Conservation (phyloP, 805 yeast species). For the Monosporozyma yasuniensis region DNA sequence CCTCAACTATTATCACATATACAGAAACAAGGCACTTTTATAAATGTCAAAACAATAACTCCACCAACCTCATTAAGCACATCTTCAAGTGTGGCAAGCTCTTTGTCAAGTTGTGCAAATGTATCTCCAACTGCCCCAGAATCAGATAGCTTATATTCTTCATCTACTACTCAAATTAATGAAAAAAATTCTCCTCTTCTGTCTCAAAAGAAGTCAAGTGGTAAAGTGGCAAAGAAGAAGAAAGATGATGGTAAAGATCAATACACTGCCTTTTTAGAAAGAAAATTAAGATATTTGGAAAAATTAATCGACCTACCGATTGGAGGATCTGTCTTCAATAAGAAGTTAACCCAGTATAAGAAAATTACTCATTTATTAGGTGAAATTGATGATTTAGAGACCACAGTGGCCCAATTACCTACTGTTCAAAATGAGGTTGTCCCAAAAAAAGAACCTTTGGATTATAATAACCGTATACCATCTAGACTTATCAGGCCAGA, state of each 20-base stretch:
- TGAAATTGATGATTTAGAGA: conserved; percentile 9
- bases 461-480: background rate
- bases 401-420: background rate
- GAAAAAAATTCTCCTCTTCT: background rate
- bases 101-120: background rate
- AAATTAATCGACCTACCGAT: conserved; percentile 30
- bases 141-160: background rate
- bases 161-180: background rate
- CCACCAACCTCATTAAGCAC: background rate
- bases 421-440: background rate
- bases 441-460: background rate
- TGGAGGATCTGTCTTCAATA: conserved; percentile 25
- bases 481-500: background rate
- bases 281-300: conserved; percentile 44
- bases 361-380: conserved; percentile 31
- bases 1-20: conserved; percentile 1
- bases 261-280: conserved; percentile 47
- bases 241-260: conserved; percentile 35
- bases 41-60: background rate
- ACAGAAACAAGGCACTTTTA: conserved; percentile 6
- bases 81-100: background rate
- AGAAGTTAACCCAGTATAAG: conserved; percentile 30
- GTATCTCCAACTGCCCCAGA: background rate
- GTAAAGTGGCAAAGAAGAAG: background rate
- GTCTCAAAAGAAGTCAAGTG: background rate